Evolutionary conservation across 768 basidiomycete genomes (phyloP).

Genomic region (Rhodotorula graminis): DNA sequence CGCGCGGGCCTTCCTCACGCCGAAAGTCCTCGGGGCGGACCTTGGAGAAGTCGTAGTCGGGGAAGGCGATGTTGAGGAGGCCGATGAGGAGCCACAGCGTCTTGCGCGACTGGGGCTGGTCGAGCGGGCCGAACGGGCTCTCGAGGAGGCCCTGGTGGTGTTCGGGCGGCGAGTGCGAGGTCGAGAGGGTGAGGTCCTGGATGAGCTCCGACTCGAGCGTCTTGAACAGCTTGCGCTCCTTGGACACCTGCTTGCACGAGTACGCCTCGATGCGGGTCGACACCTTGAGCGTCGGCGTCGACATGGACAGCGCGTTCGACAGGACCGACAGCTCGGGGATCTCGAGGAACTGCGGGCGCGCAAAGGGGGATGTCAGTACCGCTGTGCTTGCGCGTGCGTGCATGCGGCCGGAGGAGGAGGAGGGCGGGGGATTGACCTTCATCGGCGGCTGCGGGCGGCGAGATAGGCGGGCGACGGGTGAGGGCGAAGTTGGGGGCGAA

Average conservation of each 20-base stretch:
- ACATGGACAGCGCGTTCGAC: slow-evolving; percentile 40
- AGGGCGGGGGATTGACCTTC: slow-evolving; percentile 5
- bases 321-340: slow-evolving; percentile 42
- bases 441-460: neutral
- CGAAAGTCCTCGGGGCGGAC: slow-evolving; percentile 84
- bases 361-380: neutral
- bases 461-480: neutral
- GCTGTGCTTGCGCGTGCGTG: neutral
- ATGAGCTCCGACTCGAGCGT: slow-evolving; percentile 82
- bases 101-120: slow-evolving; percentile 75
- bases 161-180: slow-evolving; percentile 66
- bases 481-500: too few relatives aligned
- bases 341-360: slow-evolving; percentile 33
- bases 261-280: slow-evolving; percentile 71
- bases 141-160: slow-evolving; percentile 66
- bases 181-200: slow-evolving; percentile 61
- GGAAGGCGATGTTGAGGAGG: slow-evolving; percentile 93
- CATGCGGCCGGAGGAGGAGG: neutral
- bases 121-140: slow-evolving; percentile 81
- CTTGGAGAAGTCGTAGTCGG: slow-evolving; percentile 94
- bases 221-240: slow-evolving; percentile 94
- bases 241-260: slow-evolving; percentile 93
- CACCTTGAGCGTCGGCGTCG: slow-evolving; percentile 32
- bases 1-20: slow-evolving; percentile 60
- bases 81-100: slow-evolving; percentile 93